Evolutionary conservation across 345 rosid genomes (phyloP).

Genomic region (Litchi chinensis): DNA sequence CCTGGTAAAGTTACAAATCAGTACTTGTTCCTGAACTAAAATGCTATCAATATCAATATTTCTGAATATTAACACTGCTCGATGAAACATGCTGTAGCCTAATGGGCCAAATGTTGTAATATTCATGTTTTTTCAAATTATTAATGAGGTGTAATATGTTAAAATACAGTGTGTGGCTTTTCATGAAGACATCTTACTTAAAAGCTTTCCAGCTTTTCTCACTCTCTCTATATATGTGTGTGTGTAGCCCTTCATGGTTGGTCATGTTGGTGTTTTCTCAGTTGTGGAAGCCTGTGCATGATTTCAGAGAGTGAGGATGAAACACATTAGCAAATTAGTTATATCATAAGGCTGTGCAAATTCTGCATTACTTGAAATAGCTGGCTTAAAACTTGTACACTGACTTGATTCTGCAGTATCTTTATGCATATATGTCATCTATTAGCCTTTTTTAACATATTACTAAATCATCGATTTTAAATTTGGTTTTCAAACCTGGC

Average conservation of each 20-base stretch:
- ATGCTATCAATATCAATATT: neutral
- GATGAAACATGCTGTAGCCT: neutral
- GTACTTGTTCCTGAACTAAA: neutral
- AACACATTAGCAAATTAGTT: neutral
- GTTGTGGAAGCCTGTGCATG: neutral
- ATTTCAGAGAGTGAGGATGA: neutral
- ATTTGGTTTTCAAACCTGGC: conserved; percentile 23
- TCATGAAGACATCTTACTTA: no score
- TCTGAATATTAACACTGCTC: neutral
- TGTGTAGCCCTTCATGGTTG: neutral
- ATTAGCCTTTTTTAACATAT: neutral
- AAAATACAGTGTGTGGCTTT: no score
- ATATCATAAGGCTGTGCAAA: neutral
- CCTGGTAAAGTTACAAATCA: neutral
- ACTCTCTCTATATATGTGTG: conserved; percentile 9
- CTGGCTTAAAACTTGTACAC: neutral
- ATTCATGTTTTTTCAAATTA: neutral
- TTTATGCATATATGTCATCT: neutral
- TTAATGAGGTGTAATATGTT: neutral
- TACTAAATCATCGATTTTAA: neutral
- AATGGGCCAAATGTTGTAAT: neutral
- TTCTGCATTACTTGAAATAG: neutral
- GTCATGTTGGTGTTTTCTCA: neutral
- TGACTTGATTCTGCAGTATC: neutral
- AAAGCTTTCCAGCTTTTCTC: no score